These are phyloP conservation scores for Saussurea involucrata DNA, from an alignment of 129 eudicot genomes.

Conservation along the genomic window DNA sequence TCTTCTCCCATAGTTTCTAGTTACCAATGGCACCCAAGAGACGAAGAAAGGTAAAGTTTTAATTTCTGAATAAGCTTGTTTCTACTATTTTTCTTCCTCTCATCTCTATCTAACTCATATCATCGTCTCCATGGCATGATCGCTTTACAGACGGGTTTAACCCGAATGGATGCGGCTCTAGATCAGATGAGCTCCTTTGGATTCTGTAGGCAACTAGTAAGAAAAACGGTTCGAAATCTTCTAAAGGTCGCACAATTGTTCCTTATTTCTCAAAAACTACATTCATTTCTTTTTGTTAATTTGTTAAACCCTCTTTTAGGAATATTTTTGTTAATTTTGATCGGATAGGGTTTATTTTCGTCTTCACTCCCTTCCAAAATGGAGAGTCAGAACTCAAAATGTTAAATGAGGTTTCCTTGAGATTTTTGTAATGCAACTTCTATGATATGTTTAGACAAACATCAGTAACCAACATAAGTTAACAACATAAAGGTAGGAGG, in stretches of 20 bases:
- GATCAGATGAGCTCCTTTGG: constrained; percentile 16
- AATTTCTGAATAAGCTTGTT: not conserved
- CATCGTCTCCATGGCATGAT: not conserved
- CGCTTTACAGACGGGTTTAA: constrained; percentile 6
- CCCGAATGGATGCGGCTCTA: constrained; percentile 30
- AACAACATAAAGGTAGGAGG: not conserved
- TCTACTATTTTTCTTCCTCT: not conserved
- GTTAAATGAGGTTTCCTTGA: not conserved
- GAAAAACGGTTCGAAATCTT: constrained; percentile 12
- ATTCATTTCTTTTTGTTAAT: not conserved
- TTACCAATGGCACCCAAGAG: constrained; percentile 18
- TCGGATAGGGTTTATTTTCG: not conserved
- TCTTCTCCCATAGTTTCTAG: not conserved
- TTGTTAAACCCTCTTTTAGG: not conserved
- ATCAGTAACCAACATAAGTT: not conserved
- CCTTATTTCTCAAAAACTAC: not conserved
- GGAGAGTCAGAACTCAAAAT: not conserved
- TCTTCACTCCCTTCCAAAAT: not conserved
- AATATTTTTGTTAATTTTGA: not conserved
- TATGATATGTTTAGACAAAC: not conserved
- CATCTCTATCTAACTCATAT: not conserved
- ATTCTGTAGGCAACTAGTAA: constrained; percentile 11
- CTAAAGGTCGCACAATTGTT: constrained; percentile 11
- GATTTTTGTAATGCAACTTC: not conserved
- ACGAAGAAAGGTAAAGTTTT: constrained; percentile 4